Percentiles rank a stretch among this genome's conserved stretches.
Conservation (phyloP, 192 early-diverging fungal genomes). For the Powellomyces hirtus region DNA sequence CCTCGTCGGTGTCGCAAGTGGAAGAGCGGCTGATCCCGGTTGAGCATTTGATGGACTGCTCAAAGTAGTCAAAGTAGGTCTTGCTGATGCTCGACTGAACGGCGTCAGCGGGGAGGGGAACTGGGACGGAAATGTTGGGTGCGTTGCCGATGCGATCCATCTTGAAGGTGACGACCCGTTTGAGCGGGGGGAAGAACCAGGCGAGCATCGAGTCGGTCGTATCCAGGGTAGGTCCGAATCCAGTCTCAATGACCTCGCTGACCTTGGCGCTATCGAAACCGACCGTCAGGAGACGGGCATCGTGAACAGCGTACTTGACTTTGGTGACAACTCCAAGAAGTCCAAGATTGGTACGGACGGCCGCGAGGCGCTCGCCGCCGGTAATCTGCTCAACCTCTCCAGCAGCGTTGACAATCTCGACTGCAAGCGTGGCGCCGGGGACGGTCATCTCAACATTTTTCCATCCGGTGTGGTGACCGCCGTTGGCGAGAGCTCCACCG, state of each 20-base stretch:
- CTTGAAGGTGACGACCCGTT: not conserved
- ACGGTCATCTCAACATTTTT: not conserved
- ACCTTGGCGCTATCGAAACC: not conserved
- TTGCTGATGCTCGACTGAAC: not conserved
- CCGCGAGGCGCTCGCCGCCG: not conserved
- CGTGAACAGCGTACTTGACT: not conserved
- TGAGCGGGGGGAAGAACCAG: not conserved
- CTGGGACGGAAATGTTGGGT: not conserved
- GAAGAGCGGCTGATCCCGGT: not conserved
- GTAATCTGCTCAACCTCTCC: not conserved
- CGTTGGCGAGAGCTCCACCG: conserved; percentile 1
- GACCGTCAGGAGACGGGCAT: not conserved
- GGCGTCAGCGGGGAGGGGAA: not conserved
- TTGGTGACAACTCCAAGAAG: not conserved
- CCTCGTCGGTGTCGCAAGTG: not conserved
- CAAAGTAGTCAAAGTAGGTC: not conserved
- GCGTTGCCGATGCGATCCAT: not conserved
- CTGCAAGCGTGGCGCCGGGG: not conserved
- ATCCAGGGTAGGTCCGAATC: not conserved
- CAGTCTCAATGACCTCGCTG: not conserved
- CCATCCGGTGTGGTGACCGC: not conserved
- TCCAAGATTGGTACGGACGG: not conserved
- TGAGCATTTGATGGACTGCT: not conserved
- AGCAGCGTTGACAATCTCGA: not conserved
- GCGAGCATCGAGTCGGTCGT: not conserved